Evolutionary conservation across 2,329 filamentous ascomycete genomes (phyloP).

Genomic region (Colletotrichum sp.): DNA sequence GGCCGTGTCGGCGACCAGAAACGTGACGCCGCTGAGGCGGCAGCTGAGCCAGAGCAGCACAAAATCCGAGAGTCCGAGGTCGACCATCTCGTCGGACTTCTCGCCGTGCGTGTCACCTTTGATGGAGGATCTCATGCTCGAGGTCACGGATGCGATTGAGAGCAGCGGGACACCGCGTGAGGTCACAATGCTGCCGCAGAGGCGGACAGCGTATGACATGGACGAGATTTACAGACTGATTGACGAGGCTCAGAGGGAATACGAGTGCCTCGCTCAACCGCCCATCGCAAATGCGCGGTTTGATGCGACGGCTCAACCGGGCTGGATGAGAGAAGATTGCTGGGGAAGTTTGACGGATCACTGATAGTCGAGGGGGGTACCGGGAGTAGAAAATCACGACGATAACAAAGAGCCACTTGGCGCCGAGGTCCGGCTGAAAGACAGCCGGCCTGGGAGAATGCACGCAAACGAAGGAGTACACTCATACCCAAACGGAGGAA

Average conservation of each 20-base stretch:
- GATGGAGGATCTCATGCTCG: constrained; percentile 17
- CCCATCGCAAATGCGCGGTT: neutral
- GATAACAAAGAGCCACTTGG: neutral
- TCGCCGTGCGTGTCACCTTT: constrained; percentile 13
- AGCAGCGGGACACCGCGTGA: neutral
- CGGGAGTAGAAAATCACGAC: neutral
- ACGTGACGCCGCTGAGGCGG: constrained; percentile 13
- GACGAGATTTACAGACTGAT: constrained; percentile 9
- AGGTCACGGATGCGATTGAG: constrained; percentile 16
- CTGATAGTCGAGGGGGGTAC: neutral
- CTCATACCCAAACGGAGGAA: neutral
- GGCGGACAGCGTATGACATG: constrained; percentile 6
- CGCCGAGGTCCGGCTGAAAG: neutral
- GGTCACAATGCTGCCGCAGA: neutral
- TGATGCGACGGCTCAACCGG: neutral
- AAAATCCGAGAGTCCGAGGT: constrained; percentile 9
- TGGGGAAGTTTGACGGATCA: constrained; percentile 1
- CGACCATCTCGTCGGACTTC: constrained; percentile 1
- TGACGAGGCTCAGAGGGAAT: constrained; percentile 17
- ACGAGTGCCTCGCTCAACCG: neutral
- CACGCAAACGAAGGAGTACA: neutral
- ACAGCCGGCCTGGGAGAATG: neutral
- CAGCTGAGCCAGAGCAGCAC: constrained; percentile 10
- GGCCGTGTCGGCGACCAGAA: neutral
- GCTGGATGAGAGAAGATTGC: constrained; percentile 4